These are phyloP conservation scores for Yarrowia sp. DNA, from an alignment of 805 yeast species.

Conservation along the genomic window DNA sequence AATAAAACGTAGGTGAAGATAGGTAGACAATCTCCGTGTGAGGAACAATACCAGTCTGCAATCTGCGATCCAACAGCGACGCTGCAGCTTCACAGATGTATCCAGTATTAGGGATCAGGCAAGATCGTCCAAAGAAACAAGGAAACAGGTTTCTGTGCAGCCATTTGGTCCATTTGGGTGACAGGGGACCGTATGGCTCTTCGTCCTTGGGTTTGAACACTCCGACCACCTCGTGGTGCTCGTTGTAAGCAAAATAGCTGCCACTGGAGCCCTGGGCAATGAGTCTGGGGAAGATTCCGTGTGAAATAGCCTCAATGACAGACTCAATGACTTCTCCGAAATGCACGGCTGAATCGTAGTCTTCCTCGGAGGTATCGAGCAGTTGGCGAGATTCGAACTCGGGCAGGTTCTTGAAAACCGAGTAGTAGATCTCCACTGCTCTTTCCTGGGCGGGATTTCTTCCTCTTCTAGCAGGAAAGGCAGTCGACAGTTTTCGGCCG, in stretches of 20 bases:
- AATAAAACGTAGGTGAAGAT: slow-evolving; percentile 60
- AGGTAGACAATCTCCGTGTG: slow-evolving; percentile 64
- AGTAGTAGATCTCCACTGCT: slow-evolving; percentile 57
- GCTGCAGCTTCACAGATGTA: slow-evolving; percentile 78
- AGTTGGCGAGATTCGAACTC: slow-evolving; percentile 49
- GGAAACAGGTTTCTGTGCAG: slow-evolving; percentile 76
- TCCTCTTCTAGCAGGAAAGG: slow-evolving; percentile 1
- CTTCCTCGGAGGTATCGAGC: slow-evolving; percentile 49
- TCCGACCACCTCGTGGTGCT: slow-evolving; percentile 55
- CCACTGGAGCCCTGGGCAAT: slow-evolving; percentile 75
- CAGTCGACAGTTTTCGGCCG: slow-evolving; percentile 8
- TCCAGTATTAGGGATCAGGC: slow-evolving; percentile 74
- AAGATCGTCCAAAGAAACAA: slow-evolving; percentile 76
- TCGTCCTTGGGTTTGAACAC: slow-evolving; percentile 82
- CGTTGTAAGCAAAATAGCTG: slow-evolving; percentile 63
- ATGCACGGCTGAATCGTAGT: slow-evolving; percentile 45
- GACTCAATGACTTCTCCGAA: slow-evolving; percentile 55
- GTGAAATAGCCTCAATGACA: slow-evolving; percentile 57
- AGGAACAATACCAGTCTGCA: slow-evolving; percentile 68
- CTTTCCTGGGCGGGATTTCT: slow-evolving; percentile 6
- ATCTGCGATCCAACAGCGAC: slow-evolving; percentile 65
- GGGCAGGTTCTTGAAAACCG: slow-evolving; percentile 55
- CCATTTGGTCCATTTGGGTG: slow-evolving; percentile 85
- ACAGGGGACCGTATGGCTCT: slow-evolving; percentile 78
- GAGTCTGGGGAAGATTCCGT: slow-evolving; percentile 57